Percentiles rank a stretch among this genome's conserved stretches.
Evolutionary conservation across 148 eudicot species (phyloP).

Genomic region (Gaultheria prostrata): DNA sequence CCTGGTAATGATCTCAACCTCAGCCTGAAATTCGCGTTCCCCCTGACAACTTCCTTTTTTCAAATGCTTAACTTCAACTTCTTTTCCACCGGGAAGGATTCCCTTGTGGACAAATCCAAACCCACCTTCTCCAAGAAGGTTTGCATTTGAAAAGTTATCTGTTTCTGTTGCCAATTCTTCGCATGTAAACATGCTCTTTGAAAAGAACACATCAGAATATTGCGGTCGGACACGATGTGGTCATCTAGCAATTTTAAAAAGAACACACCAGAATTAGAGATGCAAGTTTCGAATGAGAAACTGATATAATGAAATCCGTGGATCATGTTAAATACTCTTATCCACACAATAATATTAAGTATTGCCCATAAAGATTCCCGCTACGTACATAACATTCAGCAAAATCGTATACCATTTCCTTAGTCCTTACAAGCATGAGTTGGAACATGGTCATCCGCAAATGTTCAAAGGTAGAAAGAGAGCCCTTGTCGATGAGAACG

Average conservation of each 20-base stretch:
- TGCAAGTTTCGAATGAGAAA: background rate
- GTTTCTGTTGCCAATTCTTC: constrained; percentile 90
- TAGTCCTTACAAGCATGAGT: background rate
- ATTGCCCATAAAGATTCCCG: background rate
- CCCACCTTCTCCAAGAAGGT: constrained; percentile 93
- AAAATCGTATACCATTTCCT: background rate
- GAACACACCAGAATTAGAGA: background rate
- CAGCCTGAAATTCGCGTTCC: constrained; percentile 88
- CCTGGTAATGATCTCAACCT: constrained; percentile 90
- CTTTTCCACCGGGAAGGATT: constrained; percentile 84
- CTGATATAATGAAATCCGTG: background rate
- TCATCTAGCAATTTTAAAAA: too few relatives aligned
- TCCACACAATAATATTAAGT: background rate
- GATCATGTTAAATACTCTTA: background rate
- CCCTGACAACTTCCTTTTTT: constrained; percentile 96
- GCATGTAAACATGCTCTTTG: constrained; percentile 70
- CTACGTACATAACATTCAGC: constrained; percentile 7
- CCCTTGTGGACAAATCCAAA: constrained; percentile 91
- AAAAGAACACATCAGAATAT: too few relatives aligned
- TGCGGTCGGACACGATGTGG: constrained; percentile 61
- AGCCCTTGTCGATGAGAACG: too few relatives aligned
- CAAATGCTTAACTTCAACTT: constrained; percentile 83
- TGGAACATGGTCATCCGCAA: background rate
- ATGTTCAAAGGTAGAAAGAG: background rate
- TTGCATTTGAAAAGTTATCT: constrained; percentile 70